Evolutionary conservation across 106 monocot species (phyloP), one percentile per base, ranked within the genome.

Genomic region (Dactylorhiza incarnata): DNA sequence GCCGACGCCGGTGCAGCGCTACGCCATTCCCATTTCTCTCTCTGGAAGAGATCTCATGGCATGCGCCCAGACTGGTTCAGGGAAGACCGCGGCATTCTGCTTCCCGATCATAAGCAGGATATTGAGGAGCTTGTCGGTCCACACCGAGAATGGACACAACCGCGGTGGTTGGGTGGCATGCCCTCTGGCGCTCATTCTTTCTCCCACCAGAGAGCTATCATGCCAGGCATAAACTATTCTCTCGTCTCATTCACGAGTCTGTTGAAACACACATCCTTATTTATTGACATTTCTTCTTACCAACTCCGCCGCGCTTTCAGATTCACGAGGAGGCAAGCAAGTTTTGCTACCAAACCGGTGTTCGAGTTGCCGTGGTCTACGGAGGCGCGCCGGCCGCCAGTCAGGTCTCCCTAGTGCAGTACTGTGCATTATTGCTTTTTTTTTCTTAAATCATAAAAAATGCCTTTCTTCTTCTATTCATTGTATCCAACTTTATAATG

Each of bases 71-170:
- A 99, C 97, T 6, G 97, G 97, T 9, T 99, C 97, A 0, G 97
- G 97, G 4, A 99, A 99, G 83, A 99, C 94, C 0, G 97, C 97
- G 5, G 97, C 97, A 48, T 99, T 99, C 76, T 99, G 97, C 80
- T 99, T 99, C 53, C 97, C 97, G 0, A 99, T 99, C 48, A 99
- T 99, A 48, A 87, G 82, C 74, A 93, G 93, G 48, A 93, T 96
- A 51, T 84, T 89, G 88, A 88, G 71, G 49, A 86, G 80, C 43
- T 85, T 75, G 22, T 84, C 75, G 13, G 81, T 80, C 15, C 77
- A 65, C 0, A 90, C 85, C 68, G 78, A 84, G 81, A 65, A 65
- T 65, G 65, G 29, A 9, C 10, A 26, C 65, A 77, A 73, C 19
- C 78, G 85, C 26, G 90, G 88, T 2, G 15, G 78, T 10, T 75